Evolutionary conservation across 2,329 filamentous ascomycete genomes (phyloP).

Genomic region (Zymoseptoria crescenta): DNA sequence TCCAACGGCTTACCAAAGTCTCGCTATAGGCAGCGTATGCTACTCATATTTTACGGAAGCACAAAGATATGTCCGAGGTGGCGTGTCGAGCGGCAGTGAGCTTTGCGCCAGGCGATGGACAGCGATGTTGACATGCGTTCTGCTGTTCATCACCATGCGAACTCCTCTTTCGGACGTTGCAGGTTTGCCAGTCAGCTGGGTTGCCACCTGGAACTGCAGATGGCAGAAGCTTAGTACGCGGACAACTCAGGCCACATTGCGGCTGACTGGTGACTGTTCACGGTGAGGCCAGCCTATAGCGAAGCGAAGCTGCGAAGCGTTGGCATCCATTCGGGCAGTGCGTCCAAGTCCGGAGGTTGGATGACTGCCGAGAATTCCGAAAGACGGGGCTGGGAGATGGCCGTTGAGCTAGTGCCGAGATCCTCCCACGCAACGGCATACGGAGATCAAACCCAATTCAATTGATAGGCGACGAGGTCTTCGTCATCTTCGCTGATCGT

Average conservation of each 20-base stretch:
- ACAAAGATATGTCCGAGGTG: background rate
- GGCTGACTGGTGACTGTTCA: background rate
- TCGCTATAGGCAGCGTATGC: background rate
- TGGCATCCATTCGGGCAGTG: background rate
- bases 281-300: background rate
- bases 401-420: background rate
- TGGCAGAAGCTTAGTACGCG: background rate
- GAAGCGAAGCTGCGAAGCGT: background rate
- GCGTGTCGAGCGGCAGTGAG: background rate
- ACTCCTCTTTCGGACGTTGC: background rate
- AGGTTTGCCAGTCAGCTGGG: background rate
- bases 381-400: background rate
- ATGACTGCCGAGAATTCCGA: background rate
- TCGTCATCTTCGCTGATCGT: background rate
- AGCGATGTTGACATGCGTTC: background rate
- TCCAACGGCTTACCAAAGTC: background rate
- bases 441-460: background rate
- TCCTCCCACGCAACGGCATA: background rate
- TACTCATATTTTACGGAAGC: background rate
- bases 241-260: background rate
- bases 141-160: background rate
- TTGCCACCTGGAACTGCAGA: background rate
- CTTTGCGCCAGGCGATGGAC: background rate
- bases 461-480: background rate
- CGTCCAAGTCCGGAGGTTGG: background rate